Evolutionary conservation across 257 asterid genomes (phyloP), one percentile per base, ranked within the genome.

Genomic region (Solanum chmielewskii): DNA sequence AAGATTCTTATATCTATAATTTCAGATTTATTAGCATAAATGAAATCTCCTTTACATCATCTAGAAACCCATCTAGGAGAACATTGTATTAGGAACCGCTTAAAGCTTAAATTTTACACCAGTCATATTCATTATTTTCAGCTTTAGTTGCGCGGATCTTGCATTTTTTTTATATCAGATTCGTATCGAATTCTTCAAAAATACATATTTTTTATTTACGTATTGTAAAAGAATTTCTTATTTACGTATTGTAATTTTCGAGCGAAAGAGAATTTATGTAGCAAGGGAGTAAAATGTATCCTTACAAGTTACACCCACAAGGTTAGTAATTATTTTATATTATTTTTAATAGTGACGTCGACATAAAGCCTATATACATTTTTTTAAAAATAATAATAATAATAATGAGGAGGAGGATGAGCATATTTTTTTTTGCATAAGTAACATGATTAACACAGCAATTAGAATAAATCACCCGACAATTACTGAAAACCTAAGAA

Each of bases 401-500:
- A 49, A 15, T 5, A 6, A 27, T 11, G 9, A 74, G 0, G 21
- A 74, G 35, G n/a, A 71, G 39, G 39, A 56, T 29, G 44, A 81
- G 27, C 42, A 80, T 80, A 49, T 18, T 49, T 37, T 29, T 49
- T n/a, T 49, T 33, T n/a, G n/a, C 60, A 49, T 11, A 49, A 81
- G 85, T 81, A 81, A 81, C 69, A 81, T 81, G 85, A 49, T 81
- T 49, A 81, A 31, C 85, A 20, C 13, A 81, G 6, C 45, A 81
- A 81, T 81, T 81, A 81, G 85, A 81, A 81, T 49, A 49, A 81
- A 81, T 81, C 85, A 81, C 44, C 45, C 85, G 69, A 81, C 85
- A 81, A 81, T 81, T 49, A 81, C 70, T 81, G 85, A 81, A 49
- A 81, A 49, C 29, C 45, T 29, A 29, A 9, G 4, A 49, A 81